These are phyloP conservation scores for Torrubiella hemipterigena DNA, from an alignment of 2,329 filamentous ascomycete species.

Conservation along the genomic window DNA sequence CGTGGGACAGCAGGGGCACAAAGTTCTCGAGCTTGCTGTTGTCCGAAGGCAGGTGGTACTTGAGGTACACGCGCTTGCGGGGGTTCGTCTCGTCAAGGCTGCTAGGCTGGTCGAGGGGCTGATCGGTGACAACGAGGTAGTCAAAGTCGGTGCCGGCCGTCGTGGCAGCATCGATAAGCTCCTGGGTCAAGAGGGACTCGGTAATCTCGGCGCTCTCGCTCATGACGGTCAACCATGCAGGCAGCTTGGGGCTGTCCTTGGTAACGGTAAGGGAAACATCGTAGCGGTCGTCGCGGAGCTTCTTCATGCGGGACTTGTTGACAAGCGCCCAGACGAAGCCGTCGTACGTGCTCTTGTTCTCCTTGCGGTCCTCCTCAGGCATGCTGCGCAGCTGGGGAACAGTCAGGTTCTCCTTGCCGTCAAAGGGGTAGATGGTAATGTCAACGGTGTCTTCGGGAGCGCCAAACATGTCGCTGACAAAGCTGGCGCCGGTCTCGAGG, in stretches of 20 bases:
- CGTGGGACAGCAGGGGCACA: constrained; percentile 67
- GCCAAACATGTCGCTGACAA: constrained; percentile 70
- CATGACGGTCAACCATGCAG: constrained; percentile 86
- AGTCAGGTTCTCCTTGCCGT: constrained; percentile 75
- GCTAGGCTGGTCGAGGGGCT: constrained; percentile 74
- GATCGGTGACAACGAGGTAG: constrained; percentile 80
- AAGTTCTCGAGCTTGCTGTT: constrained; percentile 53
- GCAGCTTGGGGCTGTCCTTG: constrained; percentile 85
- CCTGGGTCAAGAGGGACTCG: constrained; percentile 73
- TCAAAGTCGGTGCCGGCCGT: constrained; percentile 69
- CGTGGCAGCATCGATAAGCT: constrained; percentile 69
- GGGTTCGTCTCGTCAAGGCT: constrained; percentile 75
- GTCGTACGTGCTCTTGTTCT: constrained; percentile 62
- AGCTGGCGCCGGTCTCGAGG: constrained; percentile 55
- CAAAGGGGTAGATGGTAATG: constrained; percentile 74
- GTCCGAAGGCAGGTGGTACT: constrained; percentile 54
- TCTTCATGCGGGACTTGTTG: constrained; percentile 89
- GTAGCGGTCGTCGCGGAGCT: constrained; percentile 82
- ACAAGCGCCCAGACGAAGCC: constrained; percentile 92
- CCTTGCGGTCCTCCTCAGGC: constrained; percentile 38
- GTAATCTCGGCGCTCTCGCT: constrained; percentile 94
- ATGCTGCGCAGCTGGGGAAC: constrained; percentile 54
- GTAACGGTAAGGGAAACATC: constrained; percentile 87
- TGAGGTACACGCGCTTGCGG: constrained; percentile 78
- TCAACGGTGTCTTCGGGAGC: constrained; percentile 62